phyloP scores from a whole-genome alignment of 1,284 basidiomycete genomes.

The Puccinia novopanici region DNA sequence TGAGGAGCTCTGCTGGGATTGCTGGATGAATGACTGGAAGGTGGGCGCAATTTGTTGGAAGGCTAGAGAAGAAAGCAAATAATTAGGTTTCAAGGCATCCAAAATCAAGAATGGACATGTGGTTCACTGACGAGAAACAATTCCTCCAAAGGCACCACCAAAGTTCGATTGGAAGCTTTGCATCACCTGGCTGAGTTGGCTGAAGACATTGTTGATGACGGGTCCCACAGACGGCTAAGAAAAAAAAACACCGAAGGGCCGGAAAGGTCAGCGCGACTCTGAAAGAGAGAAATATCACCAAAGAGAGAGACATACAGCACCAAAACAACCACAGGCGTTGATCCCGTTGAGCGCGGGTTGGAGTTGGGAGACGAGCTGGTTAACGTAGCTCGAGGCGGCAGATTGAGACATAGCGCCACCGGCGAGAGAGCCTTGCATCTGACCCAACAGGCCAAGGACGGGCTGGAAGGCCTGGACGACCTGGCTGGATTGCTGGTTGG shows the following conservation, averaged over 20 bases:
- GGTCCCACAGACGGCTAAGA: neutral
- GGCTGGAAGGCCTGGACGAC: too few species aligned
- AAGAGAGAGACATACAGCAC: neutral
- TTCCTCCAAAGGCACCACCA: neutral
- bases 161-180: too few species aligned
- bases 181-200: too few species aligned
- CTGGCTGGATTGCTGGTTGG: neutral
- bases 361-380: neutral
- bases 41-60: neutral
- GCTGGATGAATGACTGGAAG: too few species aligned
- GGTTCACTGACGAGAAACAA: neutral
- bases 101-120: neutral
- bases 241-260: neutral
- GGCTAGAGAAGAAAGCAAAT: too few species aligned
- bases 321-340: neutral
- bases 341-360: neutral
- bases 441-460: neutral
- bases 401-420: neutral
- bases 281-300: too few species aligned
- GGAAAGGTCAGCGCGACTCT: too few species aligned
- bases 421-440: neutral
- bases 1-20: too few species aligned
- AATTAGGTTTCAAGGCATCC: neutral
- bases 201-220: too few species aligned
- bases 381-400: neutral